Evolutionary conservation across 768 basidiomycete species (phyloP).

Genomic region (Amanita polypyramis): DNA sequence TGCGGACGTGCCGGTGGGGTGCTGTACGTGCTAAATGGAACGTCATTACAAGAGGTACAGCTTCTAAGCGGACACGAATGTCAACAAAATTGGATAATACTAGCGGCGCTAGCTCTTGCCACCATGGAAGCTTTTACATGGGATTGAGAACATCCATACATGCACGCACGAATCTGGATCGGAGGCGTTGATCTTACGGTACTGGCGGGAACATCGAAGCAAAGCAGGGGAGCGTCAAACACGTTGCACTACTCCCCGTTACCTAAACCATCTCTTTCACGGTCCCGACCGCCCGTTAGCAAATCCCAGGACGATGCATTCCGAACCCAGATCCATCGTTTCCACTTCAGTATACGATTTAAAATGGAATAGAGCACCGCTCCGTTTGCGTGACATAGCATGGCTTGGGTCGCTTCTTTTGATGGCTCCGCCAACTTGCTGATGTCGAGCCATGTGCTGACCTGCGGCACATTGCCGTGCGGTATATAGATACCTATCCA

Average conservation of each 20-base stretch:
- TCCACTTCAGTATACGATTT: not conserved
- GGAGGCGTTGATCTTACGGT: not conserved
- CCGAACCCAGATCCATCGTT: not conserved
- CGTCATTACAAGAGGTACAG: not conserved
- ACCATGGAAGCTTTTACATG: not conserved
- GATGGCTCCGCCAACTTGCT: not conserved
- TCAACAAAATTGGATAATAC: not conserved
- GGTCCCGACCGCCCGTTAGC: not conserved
- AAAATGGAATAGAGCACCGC: conserved; percentile 1
- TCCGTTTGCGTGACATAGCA: not conserved
- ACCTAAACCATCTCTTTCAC: conserved; percentile 1
- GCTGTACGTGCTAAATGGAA: not conserved
- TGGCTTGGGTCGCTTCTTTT: conserved; percentile 1
- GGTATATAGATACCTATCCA: conserved; percentile 3
- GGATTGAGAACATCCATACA: not conserved
- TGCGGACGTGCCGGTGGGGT: not conserved
- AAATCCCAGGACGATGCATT: not conserved
- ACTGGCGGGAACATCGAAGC: conserved; percentile 1
- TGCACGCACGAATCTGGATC: not conserved
- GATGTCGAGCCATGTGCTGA: conserved; percentile 1
- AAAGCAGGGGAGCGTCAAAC: not conserved
- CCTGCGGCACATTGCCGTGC: not conserved
- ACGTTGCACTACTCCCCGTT: conserved; percentile 1
- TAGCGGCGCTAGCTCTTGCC: not conserved
- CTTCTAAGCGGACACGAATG: not conserved